Evolutionary conservation across 176 grass and related monocot genomes (phyloP), one percentile per base, ranked within the genome.

Genomic region (Leersia perrieri): DNA sequence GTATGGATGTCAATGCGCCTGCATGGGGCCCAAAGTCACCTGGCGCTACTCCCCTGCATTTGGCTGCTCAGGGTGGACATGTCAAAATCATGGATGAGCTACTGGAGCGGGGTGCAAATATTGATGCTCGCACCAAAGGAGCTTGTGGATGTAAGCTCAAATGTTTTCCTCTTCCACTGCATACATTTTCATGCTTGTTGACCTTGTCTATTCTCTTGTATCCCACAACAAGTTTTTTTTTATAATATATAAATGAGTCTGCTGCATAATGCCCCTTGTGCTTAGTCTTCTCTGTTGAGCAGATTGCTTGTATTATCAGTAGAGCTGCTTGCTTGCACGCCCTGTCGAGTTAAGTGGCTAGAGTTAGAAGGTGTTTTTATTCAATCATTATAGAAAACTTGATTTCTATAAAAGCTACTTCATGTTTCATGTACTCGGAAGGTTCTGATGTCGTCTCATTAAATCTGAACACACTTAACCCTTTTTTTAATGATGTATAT

Each of bases 41-140:
- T 39, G 96, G 96, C 68, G 84, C 81, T 32, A 99, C 90, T 8
- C 75, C 96, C 10, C 92, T 99, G 42, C 96, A 99, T 74, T 89
- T 99, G 5, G 96, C 96, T 79, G 92, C 96, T 65, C 96, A 93
- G 87, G 96, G 96, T 26, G 96, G 96, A 4, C 90, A 99, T 73
- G 70, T 99, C 31, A 99, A 79, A 71, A 72, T 95, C 61, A 99
- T 99, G 92, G 92, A 99, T 73, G 96, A 99, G 72, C 73, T 99
- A 40, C 84, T 99, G 12, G 92, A 99, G 32, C 90, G 92, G 31
- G 96, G 96, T 81, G 96, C 96, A 63, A 85, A 99, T 81, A 99
- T 99, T 60, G 96, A 99, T 71, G 96, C 96, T 74, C 82, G 92
- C 76, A 99, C 96, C 30, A 95, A 99, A 87, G 92, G 92, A 39